These are phyloP conservation scores for Cryomyces antarcticus DNA, from an alignment of 495 filamentous ascomycete species.

Conservation along the genomic window DNA sequence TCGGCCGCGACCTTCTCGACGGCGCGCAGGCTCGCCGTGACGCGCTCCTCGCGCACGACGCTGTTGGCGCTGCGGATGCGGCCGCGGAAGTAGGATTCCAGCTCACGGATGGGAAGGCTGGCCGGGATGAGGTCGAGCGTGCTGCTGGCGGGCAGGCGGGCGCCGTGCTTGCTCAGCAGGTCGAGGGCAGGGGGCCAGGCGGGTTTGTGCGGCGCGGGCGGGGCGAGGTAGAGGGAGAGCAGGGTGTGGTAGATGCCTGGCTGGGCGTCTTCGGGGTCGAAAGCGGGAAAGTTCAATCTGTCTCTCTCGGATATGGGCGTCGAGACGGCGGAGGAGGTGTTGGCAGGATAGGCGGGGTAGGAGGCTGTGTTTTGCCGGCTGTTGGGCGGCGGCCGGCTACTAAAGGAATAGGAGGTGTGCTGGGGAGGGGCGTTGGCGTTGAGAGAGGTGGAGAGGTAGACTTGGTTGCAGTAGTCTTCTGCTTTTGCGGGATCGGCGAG, in stretches of 20 bases:
- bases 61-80: slow-evolving; percentile 76
- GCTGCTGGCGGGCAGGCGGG: slow-evolving; percentile 67
- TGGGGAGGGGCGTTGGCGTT: not conserved
- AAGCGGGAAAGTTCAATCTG: not conserved
- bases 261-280: slow-evolving; percentile 33
- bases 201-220: slow-evolving; percentile 50
- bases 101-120: slow-evolving; percentile 49
- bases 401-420: too few relatives aligned
- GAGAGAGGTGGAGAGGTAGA: slow-evolving; percentile 33
- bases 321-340: too few relatives aligned
- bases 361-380: too few relatives aligned
- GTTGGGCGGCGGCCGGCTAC: too few relatives aligned
- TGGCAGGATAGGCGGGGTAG: too few relatives aligned
- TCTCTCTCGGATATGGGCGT: too few relatives aligned
- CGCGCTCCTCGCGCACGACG: slow-evolving; percentile 51
- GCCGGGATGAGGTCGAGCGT: slow-evolving; percentile 76
- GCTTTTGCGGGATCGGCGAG: slow-evolving; percentile 71
- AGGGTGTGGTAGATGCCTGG: slow-evolving; percentile 79
- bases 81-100: slow-evolving; percentile 82
- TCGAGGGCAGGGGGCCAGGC: slow-evolving; percentile 63
- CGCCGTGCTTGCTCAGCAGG: slow-evolving; percentile 79
- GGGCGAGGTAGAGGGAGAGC: slow-evolving; percentile 73
- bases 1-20: slow-evolving; percentile 54
- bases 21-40: slow-evolving; percentile 54
- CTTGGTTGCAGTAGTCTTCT: slow-evolving; percentile 85